Percentiles rank a stretch among this genome's conserved stretches.
phyloP scores from a whole-genome alignment of 306 rosid genomes.

The Begonia fuchsioides region DNA sequence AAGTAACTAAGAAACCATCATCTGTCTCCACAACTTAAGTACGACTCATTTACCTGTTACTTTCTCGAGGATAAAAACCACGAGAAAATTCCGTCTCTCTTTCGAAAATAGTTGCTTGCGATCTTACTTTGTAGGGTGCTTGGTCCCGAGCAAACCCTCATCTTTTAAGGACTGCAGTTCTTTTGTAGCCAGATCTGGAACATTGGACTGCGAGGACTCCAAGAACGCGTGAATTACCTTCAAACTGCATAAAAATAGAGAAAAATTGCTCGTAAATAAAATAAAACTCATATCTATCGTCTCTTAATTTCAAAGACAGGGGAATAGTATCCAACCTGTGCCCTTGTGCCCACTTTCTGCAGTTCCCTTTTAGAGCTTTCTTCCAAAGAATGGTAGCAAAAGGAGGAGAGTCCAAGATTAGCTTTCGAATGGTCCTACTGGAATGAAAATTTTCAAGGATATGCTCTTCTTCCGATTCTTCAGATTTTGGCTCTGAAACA shows the following conservation, averaged over 20 bases:
- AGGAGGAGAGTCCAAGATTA: constrained; percentile 65
- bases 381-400: constrained; percentile 75
- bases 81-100: too few relatives aligned
- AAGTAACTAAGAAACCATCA: too few relatives aligned
- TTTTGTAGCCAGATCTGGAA: constrained; percentile 30
- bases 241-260: constrained; percentile 37
- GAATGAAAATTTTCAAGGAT: constrained; percentile 79
- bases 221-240: constrained; percentile 69
- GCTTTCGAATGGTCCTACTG: constrained; percentile 71
- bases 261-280: constrained; percentile 6
- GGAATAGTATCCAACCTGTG: constrained; percentile 42
- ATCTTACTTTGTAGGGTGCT: too few relatives aligned
- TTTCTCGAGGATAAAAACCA: too few relatives aligned
- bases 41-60: too few relatives aligned
- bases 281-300: constrained; percentile 5
- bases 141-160: constrained; percentile 28
- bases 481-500: constrained; percentile 44
- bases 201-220: constrained; percentile 49
- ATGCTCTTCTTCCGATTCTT: constrained; percentile 60
- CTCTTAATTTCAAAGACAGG: not conserved
- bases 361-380: constrained; percentile 61
- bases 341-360: constrained; percentile 65
- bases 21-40: too few relatives aligned
- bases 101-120: too few relatives aligned
- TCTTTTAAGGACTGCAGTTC: constrained; percentile 69